Evolutionary conservation across 2,329 filamentous ascomycete species (phyloP).

Genomic region (Sclerotinia sclerotiorum): DNA sequence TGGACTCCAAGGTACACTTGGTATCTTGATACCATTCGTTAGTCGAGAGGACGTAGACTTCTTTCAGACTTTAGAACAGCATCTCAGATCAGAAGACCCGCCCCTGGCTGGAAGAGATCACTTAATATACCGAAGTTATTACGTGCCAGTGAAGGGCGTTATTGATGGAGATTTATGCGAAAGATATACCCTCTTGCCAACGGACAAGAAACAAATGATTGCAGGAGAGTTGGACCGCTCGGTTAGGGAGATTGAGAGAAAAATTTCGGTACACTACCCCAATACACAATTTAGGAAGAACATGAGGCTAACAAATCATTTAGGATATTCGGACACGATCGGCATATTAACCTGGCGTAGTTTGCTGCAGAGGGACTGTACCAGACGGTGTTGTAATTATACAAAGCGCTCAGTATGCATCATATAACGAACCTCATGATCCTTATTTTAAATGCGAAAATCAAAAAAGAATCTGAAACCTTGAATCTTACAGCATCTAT

Average conservation of each 20-base stretch:
- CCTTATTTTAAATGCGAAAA: not conserved
- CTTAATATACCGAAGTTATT: constrained; percentile 92
- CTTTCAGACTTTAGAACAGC: constrained; percentile 90
- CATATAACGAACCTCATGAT: constrained; percentile 6
- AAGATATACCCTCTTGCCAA: constrained; percentile 77
- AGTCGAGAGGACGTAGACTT: constrained; percentile 94
- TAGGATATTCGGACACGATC: constrained; percentile 59
- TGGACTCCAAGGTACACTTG: constrained; percentile 90
- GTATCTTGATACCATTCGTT: constrained; percentile 88
- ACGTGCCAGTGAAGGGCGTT: constrained; percentile 91
- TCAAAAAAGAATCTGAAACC: not conserved
- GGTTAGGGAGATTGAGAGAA: constrained; percentile 90
- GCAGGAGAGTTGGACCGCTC: constrained; percentile 89
- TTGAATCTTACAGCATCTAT: not conserved
- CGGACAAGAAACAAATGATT: constrained; percentile 93
- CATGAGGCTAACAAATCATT: constrained; percentile 29
- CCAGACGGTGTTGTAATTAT: constrained; percentile 65
- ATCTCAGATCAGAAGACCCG: constrained; percentile 81
- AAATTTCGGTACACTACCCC: constrained; percentile 66
- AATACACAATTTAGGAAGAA: not conserved
- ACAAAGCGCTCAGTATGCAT: constrained; percentile 44
- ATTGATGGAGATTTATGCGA: constrained; percentile 98
- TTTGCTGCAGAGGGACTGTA: constrained; percentile 42
- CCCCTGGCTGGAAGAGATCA: constrained; percentile 91
- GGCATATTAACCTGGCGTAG: constrained; percentile 45